Percentiles rank a stretch among this genome's conserved stretches.
Evolutionary conservation across 208 protist species (phyloP).

Genomic region (Trypanosoma scelopori): DNA sequence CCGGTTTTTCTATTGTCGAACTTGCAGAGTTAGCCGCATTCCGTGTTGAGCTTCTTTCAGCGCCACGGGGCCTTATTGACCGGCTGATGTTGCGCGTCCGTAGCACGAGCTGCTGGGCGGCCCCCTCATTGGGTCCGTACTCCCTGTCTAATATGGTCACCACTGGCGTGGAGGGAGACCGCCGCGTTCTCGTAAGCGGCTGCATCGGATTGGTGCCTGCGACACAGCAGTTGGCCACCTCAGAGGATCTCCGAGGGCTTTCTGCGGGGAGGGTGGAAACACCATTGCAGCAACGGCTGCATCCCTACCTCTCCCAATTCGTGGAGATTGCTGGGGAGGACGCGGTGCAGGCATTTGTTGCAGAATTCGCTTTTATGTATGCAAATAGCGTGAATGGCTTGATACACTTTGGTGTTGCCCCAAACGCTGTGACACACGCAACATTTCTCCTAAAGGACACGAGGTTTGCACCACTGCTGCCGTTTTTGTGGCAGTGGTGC

Average conservation of each 20-base stretch:
- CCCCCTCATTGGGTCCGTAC: slow-evolving; percentile 84
- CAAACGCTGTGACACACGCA: slow-evolving; percentile 27
- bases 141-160: slow-evolving; percentile 58
- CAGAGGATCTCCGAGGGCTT: slow-evolving; percentile 27
- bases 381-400: slow-evolving; percentile 46
- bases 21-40: not conserved
- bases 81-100: slow-evolving; percentile 79
- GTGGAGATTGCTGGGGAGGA: not conserved
- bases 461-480: slow-evolving; percentile 30
- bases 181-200: slow-evolving; percentile 34
- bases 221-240: slow-evolving; percentile 33
- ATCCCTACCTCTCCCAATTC: no score
- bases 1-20: slow-evolving; percentile 27
- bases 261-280: no score
- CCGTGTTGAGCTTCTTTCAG: slow-evolving; percentile 23
- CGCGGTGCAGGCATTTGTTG: slow-evolving; percentile 24
- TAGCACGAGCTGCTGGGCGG: slow-evolving; percentile 91
- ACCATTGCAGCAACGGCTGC: no score
- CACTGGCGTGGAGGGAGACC: slow-evolving; percentile 1
- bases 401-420: slow-evolving; percentile 35
- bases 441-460: slow-evolving; percentile 36
- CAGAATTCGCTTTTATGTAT: slow-evolving; percentile 62
- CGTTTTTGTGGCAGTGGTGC: slow-evolving; percentile 38
- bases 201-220: slow-evolving; percentile 42
- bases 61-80: slow-evolving; percentile 5